Base-by-base conservation (phyloP, 768 basidiomycete genomes). In the Phylloporus sp. region DNA sequence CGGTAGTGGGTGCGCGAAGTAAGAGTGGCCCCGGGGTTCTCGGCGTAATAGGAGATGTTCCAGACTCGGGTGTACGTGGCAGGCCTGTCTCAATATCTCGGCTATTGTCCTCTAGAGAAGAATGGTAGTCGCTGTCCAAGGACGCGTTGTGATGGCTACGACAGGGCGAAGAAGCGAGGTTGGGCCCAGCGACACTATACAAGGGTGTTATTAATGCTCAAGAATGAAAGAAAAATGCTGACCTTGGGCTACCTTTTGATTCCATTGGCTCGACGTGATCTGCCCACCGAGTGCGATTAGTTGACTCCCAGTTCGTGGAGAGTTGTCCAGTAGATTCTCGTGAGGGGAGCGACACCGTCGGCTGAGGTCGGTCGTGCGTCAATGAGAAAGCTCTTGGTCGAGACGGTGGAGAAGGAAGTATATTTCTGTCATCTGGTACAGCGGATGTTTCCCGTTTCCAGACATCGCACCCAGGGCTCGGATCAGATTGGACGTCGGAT, bases 11-110 rank as follows among this genome's bases (percentile, higher is more conserved):
- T 21, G 81, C 79, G 36, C 66, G 61, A 44, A 76, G 77, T 57
- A 75, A 76, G 26, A 69, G 58, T 11, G 75, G 72, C 24, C 69
- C 74, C 29, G 75, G 69, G 8, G 73, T 78, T 56, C 70, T 74
- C 9, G 77, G 77, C 3, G 75, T 81, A 38, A 75, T 64, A 26
- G 76, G 77, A 15, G 75, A 77, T 54, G 66, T 59, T 17, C 66
- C 77, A 24, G 77, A 65, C 24, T 69, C 71, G 7, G 75, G 77
- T 22, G 72, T 79, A 11, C 60, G 61, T 13, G 71, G 68, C 41
- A 75, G 60, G 42, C 64, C 38, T 31, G 42, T 21, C 44, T 53
- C 73, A 11, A 75, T 45, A 41, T 73, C 76, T 42, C 72, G 71
- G 33, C 46, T 59, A 17, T 64, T 62, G 26, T 57, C 60, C 35